A percentile compares a stretch with the other conserved stretches of the same genome.
phyloP scores from a whole-genome alignment of 164 flowering plant genomes.

The Aristolochia fimbriata region DNA sequence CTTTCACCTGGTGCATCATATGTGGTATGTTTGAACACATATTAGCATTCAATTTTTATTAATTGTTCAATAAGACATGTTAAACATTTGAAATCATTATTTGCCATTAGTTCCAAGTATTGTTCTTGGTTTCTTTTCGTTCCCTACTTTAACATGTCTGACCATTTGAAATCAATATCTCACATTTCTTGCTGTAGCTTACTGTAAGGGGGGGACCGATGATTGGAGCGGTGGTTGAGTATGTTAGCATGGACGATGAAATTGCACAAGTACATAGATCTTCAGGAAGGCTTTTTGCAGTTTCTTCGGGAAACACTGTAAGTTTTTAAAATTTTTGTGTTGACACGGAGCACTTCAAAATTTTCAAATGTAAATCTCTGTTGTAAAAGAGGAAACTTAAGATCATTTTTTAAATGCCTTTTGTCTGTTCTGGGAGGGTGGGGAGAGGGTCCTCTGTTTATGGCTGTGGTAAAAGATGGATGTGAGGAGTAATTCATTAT shows the following conservation, averaged over 20 bases:
- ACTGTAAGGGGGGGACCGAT: slow-evolving; percentile 78
- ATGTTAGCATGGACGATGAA: slow-evolving; percentile 37
- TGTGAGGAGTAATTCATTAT: no score
- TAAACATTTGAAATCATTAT: not conserved
- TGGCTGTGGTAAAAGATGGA: no score
- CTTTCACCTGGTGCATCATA: slow-evolving; percentile 88
- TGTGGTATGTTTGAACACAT: slow-evolving; percentile 32
- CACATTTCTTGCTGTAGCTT: slow-evolving; percentile 31
- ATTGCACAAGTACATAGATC: slow-evolving; percentile 38
- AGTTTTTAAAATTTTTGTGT: slow-evolving; percentile 8
- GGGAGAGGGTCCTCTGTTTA: no score
- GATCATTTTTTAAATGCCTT: no score
- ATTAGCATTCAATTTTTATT: no score
- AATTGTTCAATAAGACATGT: not conserved
- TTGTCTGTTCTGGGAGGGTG: no score
- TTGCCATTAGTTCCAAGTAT: slow-evolving; percentile 1
- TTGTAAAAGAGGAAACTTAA: not conserved
- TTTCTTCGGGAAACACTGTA: slow-evolving; percentile 72
- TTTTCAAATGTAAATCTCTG: not conserved
- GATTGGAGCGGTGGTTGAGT: slow-evolving; percentile 39
- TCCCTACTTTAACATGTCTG: not conserved
- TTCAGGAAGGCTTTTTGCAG: slow-evolving; percentile 64
- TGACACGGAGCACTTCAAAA: not conserved
- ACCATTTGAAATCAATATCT: not conserved
- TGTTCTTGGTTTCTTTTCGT: not conserved